Evolutionary conservation across 139 green algal genomes (phyloP).

Genomic region (Chlorella sp.): DNA sequence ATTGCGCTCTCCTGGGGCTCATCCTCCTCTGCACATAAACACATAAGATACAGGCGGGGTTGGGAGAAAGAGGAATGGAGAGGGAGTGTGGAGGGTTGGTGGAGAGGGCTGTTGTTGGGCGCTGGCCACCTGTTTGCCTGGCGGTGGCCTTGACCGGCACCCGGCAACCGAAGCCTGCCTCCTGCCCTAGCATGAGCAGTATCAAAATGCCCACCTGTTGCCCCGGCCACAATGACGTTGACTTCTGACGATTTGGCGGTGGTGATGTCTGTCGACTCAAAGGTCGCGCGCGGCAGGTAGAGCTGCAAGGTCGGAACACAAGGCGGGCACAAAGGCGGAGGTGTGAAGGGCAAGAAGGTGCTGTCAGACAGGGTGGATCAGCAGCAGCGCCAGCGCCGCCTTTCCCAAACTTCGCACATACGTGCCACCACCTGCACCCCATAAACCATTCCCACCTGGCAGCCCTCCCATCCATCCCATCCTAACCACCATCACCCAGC

Average conservation of each 20-base stretch:
- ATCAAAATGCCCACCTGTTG: slow-evolving; percentile 6
- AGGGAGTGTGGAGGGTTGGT: neutral
- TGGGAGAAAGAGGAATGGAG: neutral
- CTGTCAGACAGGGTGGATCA: neutral
- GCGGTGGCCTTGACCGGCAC: too few species aligned
- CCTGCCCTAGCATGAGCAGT: too few species aligned
- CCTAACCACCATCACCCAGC: neutral
- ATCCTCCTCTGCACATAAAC: slow-evolving; percentile 12
- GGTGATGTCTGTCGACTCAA: slow-evolving; percentile 63
- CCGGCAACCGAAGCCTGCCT: neutral
- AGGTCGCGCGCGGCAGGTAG: slow-evolving; percentile 66
- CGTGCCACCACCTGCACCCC: neutral
- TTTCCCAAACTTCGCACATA: neutral
- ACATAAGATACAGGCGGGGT: too few species aligned
- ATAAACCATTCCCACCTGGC: neutral
- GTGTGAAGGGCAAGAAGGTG: neutral
- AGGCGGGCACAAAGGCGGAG: neutral
- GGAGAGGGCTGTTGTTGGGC: neutral
- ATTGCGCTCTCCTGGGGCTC: slow-evolving; percentile 77
- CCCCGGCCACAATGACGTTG: slow-evolving; percentile 77
- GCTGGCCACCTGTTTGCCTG: neutral
- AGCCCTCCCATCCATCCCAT: neutral
- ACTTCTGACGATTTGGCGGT: slow-evolving; percentile 89
- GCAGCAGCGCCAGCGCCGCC: neutral
- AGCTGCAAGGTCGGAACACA: slow-evolving; percentile 61